phyloP scores from a whole-genome alignment of 345 rosid genomes.

The Gossypium mustelinum region DNA sequence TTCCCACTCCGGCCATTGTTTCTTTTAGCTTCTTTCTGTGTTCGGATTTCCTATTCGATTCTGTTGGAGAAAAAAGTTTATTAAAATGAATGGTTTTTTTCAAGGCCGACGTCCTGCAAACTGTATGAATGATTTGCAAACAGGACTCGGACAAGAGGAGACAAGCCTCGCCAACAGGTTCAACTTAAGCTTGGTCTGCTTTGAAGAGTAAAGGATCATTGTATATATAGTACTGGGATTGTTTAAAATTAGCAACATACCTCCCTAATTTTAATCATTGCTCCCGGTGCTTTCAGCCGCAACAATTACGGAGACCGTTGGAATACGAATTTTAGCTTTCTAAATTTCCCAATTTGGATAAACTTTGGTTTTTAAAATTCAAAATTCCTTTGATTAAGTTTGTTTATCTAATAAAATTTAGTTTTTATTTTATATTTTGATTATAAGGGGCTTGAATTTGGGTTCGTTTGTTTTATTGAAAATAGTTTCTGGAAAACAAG shows the following conservation, averaged over 20 bases:
- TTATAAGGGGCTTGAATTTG: too few species aligned
- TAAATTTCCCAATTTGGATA: neutral
- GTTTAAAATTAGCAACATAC: neutral
- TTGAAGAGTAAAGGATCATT: neutral
- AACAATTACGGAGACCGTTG: neutral
- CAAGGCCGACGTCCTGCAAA: neutral
- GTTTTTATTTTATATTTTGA: too few species aligned
- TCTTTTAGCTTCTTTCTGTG: neutral
- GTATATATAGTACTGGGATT: neutral
- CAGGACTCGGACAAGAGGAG: neutral
- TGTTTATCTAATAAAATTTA: too few species aligned
- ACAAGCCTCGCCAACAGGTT: neutral
- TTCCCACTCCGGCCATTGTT: neutral
- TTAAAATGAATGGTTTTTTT: neutral
- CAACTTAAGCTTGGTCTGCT: neutral
- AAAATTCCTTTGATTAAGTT: too few species aligned
- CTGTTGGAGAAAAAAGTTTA: neutral
- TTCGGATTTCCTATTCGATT: neutral
- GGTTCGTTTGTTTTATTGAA: too few species aligned
- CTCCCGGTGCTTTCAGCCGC: neutral
- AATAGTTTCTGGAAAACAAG: accelerated
- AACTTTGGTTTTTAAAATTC: neutral
- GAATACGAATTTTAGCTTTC: neutral
- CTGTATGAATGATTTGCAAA: neutral
- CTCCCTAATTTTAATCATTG: neutral